Conservation (phyloP, 768 basidiomycete species). For the Leccinum obscurum region DNA sequence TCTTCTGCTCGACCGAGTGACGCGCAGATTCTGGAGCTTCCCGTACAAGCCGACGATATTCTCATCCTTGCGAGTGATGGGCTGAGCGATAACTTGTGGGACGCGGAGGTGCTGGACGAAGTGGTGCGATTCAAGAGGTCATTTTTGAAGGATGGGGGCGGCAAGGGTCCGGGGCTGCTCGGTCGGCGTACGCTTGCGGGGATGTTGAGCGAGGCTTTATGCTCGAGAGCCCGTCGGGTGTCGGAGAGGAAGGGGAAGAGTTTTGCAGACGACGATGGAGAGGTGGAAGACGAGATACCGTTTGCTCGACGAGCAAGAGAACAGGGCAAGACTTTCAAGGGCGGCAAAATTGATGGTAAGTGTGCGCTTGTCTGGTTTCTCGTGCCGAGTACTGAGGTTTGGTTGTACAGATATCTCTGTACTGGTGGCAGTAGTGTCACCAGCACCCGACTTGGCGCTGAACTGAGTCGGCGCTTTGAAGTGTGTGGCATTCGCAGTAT, state of each 20-base stretch:
- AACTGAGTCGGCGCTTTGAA: conserved; percentile 13
- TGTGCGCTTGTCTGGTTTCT: background rate
- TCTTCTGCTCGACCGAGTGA: conserved; percentile 63
- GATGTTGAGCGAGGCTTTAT: conserved; percentile 78
- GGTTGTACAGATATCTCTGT: conserved; percentile 57
- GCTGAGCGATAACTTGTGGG: conserved; percentile 85
- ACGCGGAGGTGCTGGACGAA: conserved; percentile 84
- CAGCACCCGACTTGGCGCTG: conserved; percentile 32
- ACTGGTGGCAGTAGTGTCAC: conserved; percentile 63
- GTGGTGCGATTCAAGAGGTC: conserved; percentile 56
- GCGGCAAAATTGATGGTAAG: conserved; percentile 86
- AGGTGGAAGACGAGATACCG: conserved; percentile 60
- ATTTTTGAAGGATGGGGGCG: conserved; percentile 29
- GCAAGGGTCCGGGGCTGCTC: conserved; percentile 31
- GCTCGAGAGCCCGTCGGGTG: conserved; percentile 71
- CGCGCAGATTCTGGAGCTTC: conserved; percentile 68
- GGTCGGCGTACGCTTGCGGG: conserved; percentile 58
- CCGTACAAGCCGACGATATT: conserved; percentile 70
- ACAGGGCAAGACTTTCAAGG: conserved; percentile 67
- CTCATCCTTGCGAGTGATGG: conserved; percentile 83
- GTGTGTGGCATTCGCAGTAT: conserved; percentile 16
- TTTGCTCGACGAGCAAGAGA: conserved; percentile 81
- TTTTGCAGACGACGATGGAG: conserved; percentile 26
- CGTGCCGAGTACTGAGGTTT: conserved; percentile 3
- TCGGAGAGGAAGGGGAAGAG: conserved; percentile 47